A percentile compares a stretch with the other conserved stretches of the same genome.
These are phyloP conservation scores for Fusarium oxysporum DNA, from an alignment of 2,329 filamentous ascomycete species.

Conservation along the genomic window DNA sequence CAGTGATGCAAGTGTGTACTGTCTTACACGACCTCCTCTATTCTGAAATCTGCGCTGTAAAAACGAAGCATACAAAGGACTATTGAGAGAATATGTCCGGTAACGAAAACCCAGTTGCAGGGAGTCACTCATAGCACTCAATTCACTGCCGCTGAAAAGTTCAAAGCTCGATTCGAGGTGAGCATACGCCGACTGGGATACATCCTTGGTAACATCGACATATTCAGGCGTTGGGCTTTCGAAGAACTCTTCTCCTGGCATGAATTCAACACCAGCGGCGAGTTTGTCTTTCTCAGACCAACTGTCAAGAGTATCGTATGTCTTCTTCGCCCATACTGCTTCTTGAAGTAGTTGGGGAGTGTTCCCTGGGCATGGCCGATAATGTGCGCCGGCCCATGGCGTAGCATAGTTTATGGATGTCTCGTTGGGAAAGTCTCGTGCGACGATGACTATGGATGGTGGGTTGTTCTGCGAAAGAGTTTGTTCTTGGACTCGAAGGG, in stretches of 20 bases:
- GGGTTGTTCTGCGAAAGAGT: not conserved
- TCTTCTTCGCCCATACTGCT: not conserved
- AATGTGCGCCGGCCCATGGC: conserved; percentile 11
- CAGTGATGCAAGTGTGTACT: not conserved
- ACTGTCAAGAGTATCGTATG: not conserved
- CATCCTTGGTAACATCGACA: not conserved
- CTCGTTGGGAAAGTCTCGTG: not conserved
- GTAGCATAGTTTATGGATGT: conserved; percentile 10
- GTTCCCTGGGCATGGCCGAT: conserved; percentile 3
- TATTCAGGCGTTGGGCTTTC: not conserved
- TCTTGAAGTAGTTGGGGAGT: conserved; percentile 2
- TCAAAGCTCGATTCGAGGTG: not conserved
- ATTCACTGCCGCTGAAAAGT: not conserved
- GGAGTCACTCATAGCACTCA: not conserved
- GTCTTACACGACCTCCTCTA: not conserved
- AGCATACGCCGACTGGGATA: not conserved
- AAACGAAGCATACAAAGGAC: not conserved
- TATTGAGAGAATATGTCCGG: conserved; percentile 1
- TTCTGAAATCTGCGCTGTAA: not conserved
- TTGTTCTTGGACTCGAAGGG: conserved; percentile 1
- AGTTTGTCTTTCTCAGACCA: conserved; percentile 2
- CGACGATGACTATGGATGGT: not conserved
- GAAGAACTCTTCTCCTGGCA: conserved; percentile 3
- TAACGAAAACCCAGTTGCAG: not conserved
- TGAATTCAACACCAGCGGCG: not conserved